Evolutionary conservation across 2,329 filamentous ascomycete species (phyloP).

Genomic region (Periconia sp.): DNA sequence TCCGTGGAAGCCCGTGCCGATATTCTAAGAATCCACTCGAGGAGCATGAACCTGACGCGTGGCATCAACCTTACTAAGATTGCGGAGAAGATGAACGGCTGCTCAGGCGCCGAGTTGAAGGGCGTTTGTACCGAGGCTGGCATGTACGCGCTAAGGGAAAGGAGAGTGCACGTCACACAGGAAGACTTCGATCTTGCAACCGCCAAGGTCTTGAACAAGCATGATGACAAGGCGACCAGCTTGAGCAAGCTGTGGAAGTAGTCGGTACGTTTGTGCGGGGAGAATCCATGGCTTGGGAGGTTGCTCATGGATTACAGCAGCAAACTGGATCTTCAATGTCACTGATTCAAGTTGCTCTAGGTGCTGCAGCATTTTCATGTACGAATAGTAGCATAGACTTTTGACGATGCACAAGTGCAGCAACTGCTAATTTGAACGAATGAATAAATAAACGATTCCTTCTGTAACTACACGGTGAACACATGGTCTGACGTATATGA

Average conservation of each 20-base stretch:
- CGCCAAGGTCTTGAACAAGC: conserved; percentile 99
- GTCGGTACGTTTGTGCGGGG: background rate
- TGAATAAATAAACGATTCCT: too few relatives aligned
- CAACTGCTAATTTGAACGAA: background rate
- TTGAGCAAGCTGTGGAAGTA: conserved; percentile 86
- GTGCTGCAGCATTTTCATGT: conserved; percentile 9
- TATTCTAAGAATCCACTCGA: conserved; percentile 94
- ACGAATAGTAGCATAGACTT: conserved; percentile 12
- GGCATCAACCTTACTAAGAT: conserved; percentile 98
- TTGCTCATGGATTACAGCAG: background rate
- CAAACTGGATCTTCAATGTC: too few relatives aligned
- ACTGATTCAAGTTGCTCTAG: background rate
- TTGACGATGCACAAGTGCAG: background rate
- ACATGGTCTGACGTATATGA: too few relatives aligned
- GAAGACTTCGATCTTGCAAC: conserved; percentile 99
- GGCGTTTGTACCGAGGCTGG: conserved; percentile 98
- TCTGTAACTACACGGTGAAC: background rate
- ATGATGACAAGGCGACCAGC: conserved; percentile 96
- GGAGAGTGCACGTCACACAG: conserved; percentile 96
- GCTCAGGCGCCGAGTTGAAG: conserved; percentile 95
- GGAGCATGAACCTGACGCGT: conserved; percentile 97
- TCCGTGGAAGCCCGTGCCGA: conserved; percentile 95
- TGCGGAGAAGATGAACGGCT: conserved; percentile 99
- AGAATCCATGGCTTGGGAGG: background rate
- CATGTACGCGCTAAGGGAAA: conserved; percentile 95